Evolutionary conservation across 2,329 filamentous ascomycete species (phyloP), one percentile per base, ranked within the genome.

Genomic region (Fusarium virguliforme): DNA sequence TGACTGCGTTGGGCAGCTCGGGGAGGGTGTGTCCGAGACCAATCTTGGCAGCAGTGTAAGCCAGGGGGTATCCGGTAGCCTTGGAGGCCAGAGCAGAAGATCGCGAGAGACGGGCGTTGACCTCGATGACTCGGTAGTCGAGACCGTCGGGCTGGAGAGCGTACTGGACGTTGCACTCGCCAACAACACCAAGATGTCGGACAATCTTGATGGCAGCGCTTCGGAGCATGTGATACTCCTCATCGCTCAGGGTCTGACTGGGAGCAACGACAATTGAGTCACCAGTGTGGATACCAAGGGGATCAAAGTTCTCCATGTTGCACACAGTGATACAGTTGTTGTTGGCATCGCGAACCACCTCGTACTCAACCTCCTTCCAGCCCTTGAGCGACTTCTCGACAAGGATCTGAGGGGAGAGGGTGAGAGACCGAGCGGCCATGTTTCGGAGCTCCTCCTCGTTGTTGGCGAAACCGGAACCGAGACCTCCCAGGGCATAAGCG

Each of bases 261-360:
- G 96, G 96, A 41, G 96, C 96, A 67, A 98, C 95, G 70, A 99
- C 96, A 77, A 99, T 99, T 77, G 95, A 98, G 86, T 99, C 96
- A 84, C 96, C 96, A 51, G 96, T 99, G 84, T 99, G 96, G 62
- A 97, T 97, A 78, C 96, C 96, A 38, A 99, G 90, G 72, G 96
- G 96, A 79, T 98, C 96, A 77, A 98, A 98, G 88, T 98, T 98
- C 74, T 83, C 81, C 81, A 83, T 83, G 77, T 83, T 98, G 88
- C 95, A 98, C 75, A 98, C 95, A 4, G 95, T 98, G 78, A 98
- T 98, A 82, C 96, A 98, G 89, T 99, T 99, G 88, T 98, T 97
- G 81, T 93, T 91, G 60, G 94, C 95, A 82, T 99, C 96, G 76
- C 96, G 93, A 70, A 98, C 96, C 64, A 98, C 96, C 83, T 98